Evolutionary conservation across 1,284 basidiomycete genomes (phyloP).

Genomic region (Leccinum variabile): DNA sequence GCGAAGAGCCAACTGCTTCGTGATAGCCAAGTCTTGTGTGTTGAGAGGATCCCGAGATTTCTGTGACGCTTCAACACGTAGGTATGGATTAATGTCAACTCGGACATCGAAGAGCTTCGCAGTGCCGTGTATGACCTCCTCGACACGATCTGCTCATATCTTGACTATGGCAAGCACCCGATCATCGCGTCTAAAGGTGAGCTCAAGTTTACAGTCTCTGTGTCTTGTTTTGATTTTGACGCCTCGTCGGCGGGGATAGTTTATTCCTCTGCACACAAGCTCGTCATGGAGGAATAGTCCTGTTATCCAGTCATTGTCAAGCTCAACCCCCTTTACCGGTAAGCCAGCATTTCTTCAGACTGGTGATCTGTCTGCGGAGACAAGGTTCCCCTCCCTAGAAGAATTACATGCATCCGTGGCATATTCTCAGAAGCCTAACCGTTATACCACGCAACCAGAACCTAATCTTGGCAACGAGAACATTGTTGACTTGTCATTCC

Average conservation of each 20-base stretch:
- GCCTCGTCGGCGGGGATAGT: conserved; percentile 54
- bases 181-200: conserved; percentile 68
- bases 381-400: conserved; percentile 75
- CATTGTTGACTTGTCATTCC: conserved; percentile 26
- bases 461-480: conserved; percentile 11
- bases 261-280: conserved; percentile 49
- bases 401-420: conserved; percentile 68
- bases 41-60: conserved; percentile 72
- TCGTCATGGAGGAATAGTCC: conserved; percentile 24
- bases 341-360: conserved; percentile 22
- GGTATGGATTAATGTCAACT: conserved; percentile 35
- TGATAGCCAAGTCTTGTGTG: conserved; percentile 52
- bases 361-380: conserved; percentile 55
- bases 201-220: conserved; percentile 18
- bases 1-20: conserved; percentile 65
- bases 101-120: conserved; percentile 73
- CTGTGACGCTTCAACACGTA: conserved; percentile 39
- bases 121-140: conserved; percentile 71
- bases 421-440: conserved; percentile 24
- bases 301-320: conserved; percentile 15
- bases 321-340: conserved; percentile 25
- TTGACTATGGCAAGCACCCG: conserved; percentile 72
- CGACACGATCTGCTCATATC: conserved; percentile 69
- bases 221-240: conserved; percentile 13
- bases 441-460: conserved; percentile 22